Percentiles rank a stretch among this genome's conserved stretches.
Evolutionary conservation across 2,329 filamentous ascomycete genomes (phyloP).

Genomic region (Zymoseptoria crescenta): DNA sequence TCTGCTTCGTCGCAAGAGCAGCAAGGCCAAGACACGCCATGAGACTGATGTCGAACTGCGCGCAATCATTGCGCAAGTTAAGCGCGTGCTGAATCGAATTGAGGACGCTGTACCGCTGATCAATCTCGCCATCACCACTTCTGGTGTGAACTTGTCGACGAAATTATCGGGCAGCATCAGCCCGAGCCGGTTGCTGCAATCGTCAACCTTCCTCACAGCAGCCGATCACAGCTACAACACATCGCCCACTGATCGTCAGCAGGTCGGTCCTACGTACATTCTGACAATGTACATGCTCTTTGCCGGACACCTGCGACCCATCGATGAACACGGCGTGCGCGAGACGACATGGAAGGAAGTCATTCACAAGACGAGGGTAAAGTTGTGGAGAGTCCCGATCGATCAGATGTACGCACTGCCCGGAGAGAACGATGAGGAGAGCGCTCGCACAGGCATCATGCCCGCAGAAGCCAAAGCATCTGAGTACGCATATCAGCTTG

Average conservation of each 20-base stretch:
- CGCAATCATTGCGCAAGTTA: constrained; percentile 66
- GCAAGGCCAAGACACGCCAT: constrained; percentile 43
- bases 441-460: constrained; percentile 27
- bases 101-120: constrained; percentile 88
- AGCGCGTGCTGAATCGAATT: constrained; percentile 64
- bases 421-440: constrained; percentile 18
- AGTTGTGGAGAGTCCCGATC: constrained; percentile 64
- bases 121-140: constrained; percentile 88
- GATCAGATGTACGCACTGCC: constrained; percentile 44
- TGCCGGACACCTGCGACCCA: constrained; percentile 60
- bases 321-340: constrained; percentile 51
- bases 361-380: constrained; percentile 82
- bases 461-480: constrained; percentile 29
- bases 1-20: constrained; percentile 36
- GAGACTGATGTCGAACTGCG: constrained; percentile 58
- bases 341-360: constrained; percentile 89
- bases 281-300: constrained; percentile 95
- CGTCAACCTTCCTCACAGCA: constrained; percentile 80
- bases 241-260: constrained; percentile 55
- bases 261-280: constrained; percentile 80
- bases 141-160: constrained; percentile 77
- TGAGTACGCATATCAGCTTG: constrained; percentile 72
- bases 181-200: constrained; percentile 81
- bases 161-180: constrained; percentile 75
- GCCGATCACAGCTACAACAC: constrained; percentile 76